Conservation (phyloP, 352 stramenopile species). For the Phytophthora sp. region DNA sequence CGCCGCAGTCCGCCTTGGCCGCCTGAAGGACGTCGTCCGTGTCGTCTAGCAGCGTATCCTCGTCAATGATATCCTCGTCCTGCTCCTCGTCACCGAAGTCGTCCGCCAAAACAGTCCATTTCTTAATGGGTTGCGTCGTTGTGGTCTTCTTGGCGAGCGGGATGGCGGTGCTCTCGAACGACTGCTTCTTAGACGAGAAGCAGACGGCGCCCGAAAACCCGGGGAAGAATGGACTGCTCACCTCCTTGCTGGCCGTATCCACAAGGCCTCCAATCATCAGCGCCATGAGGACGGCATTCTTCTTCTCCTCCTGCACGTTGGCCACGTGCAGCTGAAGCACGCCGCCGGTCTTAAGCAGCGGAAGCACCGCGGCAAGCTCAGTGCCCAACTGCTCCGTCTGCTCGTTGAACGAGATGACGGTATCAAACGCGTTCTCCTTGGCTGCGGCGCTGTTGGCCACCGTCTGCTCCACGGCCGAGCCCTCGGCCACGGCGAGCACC, state of each 20-base stretch:
- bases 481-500: conserved; percentile 46
- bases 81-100: conserved; percentile 61
- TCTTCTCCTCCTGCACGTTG: conserved; percentile 65
- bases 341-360: conserved; percentile 61
- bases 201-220: conserved; percentile 44
- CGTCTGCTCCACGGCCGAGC: conserved; percentile 50
- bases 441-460: conserved; percentile 38
- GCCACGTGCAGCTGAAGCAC: conserved; percentile 61
- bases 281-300: conserved; percentile 77
- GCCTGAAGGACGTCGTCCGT: conserved; percentile 82
- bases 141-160: conserved; percentile 54
- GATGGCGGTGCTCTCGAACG: conserved; percentile 59
- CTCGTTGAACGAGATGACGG: conserved; percentile 66
- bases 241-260: conserved; percentile 50
- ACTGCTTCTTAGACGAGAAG: conserved; percentile 73
- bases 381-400: conserved; percentile 45
- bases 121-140: conserved; percentile 47
- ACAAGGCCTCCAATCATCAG: conserved; percentile 83
- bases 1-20: conserved; percentile 71
- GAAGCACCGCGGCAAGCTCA: conserved; percentile 52
- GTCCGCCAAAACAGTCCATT: conserved; percentile 77
- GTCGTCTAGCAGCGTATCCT: conserved; percentile 85
- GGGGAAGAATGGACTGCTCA: conserved; percentile 49
- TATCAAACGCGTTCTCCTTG: conserved; percentile 49
- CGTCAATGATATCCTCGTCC: conserved; percentile 82